Conservation (phyloP, 176 grass and related monocot species). For the Dactylis glomerata region DNA sequence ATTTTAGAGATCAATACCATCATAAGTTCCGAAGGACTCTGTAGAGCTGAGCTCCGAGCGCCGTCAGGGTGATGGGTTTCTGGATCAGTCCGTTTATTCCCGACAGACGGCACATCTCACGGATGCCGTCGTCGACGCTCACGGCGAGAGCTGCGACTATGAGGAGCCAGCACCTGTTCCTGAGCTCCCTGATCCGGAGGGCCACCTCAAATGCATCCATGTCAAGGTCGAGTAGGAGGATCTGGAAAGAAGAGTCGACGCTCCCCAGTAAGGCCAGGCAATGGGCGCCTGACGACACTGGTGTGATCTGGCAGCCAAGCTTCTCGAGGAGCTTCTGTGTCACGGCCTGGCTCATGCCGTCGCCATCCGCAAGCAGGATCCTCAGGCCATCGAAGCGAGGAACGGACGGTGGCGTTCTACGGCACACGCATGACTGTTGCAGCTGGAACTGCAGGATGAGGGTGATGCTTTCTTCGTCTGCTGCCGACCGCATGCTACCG, state of each 20-base stretch:
- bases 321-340: slow-evolving; percentile 78
- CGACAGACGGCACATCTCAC: slow-evolving; percentile 54
- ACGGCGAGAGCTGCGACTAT: slow-evolving; percentile 60
- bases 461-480: slow-evolving; percentile 1
- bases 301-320: slow-evolving; percentile 57
- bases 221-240: slow-evolving; percentile 68
- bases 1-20: neutral
- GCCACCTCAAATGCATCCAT: slow-evolving; percentile 72
- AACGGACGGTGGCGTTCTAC: neutral
- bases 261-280: slow-evolving; percentile 51
- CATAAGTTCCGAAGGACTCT: slow-evolving; percentile 78
- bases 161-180: slow-evolving; percentile 50
- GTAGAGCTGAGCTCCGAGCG: slow-evolving; percentile 74
- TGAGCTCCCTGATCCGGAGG: slow-evolving; percentile 47
- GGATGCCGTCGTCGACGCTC: slow-evolving; percentile 40
- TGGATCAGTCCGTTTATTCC: slow-evolving; percentile 79
- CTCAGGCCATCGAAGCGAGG: neutral
- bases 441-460: slow-evolving; percentile 5
- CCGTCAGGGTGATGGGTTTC: slow-evolving; percentile 70
- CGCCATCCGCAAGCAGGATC: neutral
- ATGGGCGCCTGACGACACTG: slow-evolving; percentile 41
- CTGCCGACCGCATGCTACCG: slow-evolving; percentile 1
- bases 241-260: slow-evolving; percentile 42
- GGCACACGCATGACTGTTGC: neutral
- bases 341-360: slow-evolving; percentile 46